Conservation (phyloP, 2,329 filamentous ascomycete genomes). For the Trichoderma koningii region DNA sequence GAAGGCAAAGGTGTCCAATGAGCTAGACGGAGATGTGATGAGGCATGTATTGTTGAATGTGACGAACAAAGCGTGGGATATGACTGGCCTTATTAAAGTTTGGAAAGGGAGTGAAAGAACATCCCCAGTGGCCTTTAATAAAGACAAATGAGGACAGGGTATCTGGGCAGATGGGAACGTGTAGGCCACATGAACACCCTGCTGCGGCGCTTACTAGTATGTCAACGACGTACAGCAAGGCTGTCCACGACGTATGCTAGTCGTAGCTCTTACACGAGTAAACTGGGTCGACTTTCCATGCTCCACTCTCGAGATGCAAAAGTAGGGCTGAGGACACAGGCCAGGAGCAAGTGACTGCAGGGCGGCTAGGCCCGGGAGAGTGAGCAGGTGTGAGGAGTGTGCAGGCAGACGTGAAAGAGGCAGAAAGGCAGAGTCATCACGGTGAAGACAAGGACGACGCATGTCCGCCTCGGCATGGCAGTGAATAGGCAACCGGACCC, state of each 20-base stretch:
- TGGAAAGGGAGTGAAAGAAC: not conserved
- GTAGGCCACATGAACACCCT: slow-evolving; percentile 22
- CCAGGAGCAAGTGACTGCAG: slow-evolving; percentile 12
- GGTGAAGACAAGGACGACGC: not conserved
- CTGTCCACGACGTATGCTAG: slow-evolving; percentile 16
- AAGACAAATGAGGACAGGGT: slow-evolving; percentile 20
- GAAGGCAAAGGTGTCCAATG: slow-evolving; percentile 1
- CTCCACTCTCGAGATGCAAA: slow-evolving; percentile 8
- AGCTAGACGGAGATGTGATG: not conserved
- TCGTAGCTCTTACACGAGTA: slow-evolving; percentile 15
- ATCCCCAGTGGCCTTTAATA: slow-evolving; percentile 16
- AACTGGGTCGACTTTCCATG: not conserved
- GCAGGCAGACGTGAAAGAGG: not conserved
- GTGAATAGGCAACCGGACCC: slow-evolving; percentile 3
- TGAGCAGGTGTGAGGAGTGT: slow-evolving; percentile 12
- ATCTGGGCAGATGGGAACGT: slow-evolving; percentile 1
- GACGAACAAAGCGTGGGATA: not conserved
- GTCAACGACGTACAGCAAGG: slow-evolving; percentile 3
- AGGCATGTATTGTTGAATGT: slow-evolving; percentile 2
- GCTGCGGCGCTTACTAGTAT: slow-evolving; percentile 21
- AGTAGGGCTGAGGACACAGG: slow-evolving; percentile 20
- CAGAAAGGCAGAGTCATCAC: not conserved
- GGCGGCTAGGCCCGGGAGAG: slow-evolving; percentile 2
- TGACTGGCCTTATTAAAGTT: slow-evolving; percentile 18
- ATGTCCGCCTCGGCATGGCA: slow-evolving; percentile 6